A percentile compares a stretch with the other conserved stretches of the same genome.
These are phyloP conservation scores for Phytophthora fragariaefolia DNA, from an alignment of 352 stramenopile genomes.

Conservation along the genomic window DNA sequence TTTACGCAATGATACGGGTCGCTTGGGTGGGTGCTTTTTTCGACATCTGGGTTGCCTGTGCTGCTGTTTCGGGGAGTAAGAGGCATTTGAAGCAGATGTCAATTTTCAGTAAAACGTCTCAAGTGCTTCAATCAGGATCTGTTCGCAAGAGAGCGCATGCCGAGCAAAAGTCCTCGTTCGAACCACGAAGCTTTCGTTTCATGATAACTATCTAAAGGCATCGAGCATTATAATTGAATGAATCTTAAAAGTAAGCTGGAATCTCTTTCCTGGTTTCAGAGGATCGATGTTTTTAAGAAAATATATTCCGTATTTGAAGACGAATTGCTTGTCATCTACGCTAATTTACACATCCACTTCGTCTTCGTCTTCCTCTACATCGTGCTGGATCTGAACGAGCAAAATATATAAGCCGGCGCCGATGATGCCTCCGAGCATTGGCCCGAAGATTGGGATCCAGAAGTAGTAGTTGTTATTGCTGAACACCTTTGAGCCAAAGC, in stretches of 20 bases:
- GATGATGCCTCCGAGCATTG: slow-evolving; percentile 46
- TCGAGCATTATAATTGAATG: too few relatives aligned
- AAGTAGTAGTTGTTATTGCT: slow-evolving; percentile 61
- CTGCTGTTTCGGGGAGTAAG: slow-evolving; percentile 13
- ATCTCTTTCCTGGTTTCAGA: too few relatives aligned
- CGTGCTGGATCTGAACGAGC: slow-evolving; percentile 63
- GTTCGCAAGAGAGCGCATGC: too few relatives aligned
- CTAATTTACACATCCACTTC: slow-evolving; percentile 8
- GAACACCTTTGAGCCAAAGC: slow-evolving; percentile 65
- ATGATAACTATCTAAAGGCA: too few relatives aligned
- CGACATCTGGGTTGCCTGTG: neutral
- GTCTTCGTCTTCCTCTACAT: slow-evolving; percentile 29
- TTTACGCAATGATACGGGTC: slow-evolving; percentile 17
- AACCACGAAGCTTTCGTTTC: too few relatives aligned
- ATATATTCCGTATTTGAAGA: neutral
- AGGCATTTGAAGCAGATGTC: slow-evolving; percentile 6
- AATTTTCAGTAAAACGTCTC: neutral
- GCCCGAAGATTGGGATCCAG: slow-evolving; percentile 63
- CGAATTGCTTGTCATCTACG: slow-evolving; percentile 2
- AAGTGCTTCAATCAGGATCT: neutral
- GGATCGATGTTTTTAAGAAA: neutral
- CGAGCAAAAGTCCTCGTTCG: neutral
- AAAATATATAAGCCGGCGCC: slow-evolving; percentile 56
- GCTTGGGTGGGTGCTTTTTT: slow-evolving; percentile 7
- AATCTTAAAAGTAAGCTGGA: too few relatives aligned